These are phyloP conservation scores for Durio zibethinus DNA, from an alignment of 345 rosid genomes.

Conservation along the genomic window DNA sequence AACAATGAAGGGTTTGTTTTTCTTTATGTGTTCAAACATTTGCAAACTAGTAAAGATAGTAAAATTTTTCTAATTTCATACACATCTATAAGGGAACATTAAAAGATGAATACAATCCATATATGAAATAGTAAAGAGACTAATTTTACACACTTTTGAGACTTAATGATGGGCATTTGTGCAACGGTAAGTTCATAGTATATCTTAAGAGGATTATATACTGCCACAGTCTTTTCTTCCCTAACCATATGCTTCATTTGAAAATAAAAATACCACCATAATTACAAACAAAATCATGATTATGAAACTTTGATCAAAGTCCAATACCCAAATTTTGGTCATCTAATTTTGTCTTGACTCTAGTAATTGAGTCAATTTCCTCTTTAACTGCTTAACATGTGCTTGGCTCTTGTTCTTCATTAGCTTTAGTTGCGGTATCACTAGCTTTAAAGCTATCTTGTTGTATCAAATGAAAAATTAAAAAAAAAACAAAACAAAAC, in stretches of 20 bases:
- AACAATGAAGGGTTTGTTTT: too few relatives aligned
- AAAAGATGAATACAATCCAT: background rate
- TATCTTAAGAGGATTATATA: constrained; percentile 73
- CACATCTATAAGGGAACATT: too few relatives aligned
- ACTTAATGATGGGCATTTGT: constrained; percentile 76
- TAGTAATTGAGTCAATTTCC: constrained; percentile 72
- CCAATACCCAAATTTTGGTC: constrained; percentile 69
- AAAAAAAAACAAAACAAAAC: background rate
- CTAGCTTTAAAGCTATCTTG: constrained; percentile 72
- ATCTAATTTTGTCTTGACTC: constrained; percentile 79
- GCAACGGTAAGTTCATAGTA: constrained; percentile 70
- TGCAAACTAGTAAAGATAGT: too few relatives aligned
- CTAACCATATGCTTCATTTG: constrained; percentile 92
- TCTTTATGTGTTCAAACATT: too few relatives aligned
- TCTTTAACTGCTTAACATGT: constrained; percentile 63
- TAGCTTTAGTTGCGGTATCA: constrained; percentile 66
- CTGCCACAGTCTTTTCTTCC: constrained; percentile 88
- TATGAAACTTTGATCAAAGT: background rate
- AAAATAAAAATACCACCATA: background rate
- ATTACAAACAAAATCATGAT: background rate
- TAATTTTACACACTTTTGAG: constrained; percentile 59
- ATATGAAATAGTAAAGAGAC: background rate
- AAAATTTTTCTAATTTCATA: too few relatives aligned
- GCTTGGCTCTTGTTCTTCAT: constrained; percentile 73
- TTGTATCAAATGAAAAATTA: constrained; percentile 31